Percentiles rank a stretch among this genome's conserved stretches.
These are phyloP conservation scores for Steccherinum ochraceum DNA, from an alignment of 768 basidiomycete genomes.

Conservation along the genomic window DNA sequence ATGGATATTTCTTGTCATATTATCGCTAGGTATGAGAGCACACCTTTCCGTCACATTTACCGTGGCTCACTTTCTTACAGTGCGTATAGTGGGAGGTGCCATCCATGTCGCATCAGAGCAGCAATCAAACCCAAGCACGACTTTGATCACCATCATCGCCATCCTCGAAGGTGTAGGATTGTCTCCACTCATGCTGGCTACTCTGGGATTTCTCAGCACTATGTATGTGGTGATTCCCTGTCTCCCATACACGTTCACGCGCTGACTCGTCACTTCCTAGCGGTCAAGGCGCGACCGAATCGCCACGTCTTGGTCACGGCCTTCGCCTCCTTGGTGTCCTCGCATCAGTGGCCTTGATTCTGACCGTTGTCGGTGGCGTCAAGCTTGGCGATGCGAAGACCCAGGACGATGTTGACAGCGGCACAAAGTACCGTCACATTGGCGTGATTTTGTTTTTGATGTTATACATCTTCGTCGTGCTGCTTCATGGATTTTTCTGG, in stretches of 20 bases:
- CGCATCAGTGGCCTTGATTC: slow-evolving; percentile 21
- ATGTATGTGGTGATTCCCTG: slow-evolving; percentile 31
- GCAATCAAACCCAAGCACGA: slow-evolving; percentile 27
- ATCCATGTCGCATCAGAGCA: slow-evolving; percentile 51
- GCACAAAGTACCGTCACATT: slow-evolving; percentile 24
- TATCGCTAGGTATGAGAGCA: slow-evolving; percentile 41
- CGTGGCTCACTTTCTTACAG: no score
- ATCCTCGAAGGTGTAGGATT: slow-evolving; percentile 33
- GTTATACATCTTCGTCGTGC: slow-evolving; percentile 31
- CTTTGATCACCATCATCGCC: slow-evolving; percentile 47
- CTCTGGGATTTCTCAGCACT: slow-evolving; percentile 29
- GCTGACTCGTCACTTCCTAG: background rate
- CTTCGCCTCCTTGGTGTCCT: slow-evolving; percentile 27
- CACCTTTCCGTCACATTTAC: slow-evolving; percentile 1
- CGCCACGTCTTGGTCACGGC: slow-evolving; percentile 15
- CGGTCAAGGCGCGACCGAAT: slow-evolving; percentile 11
- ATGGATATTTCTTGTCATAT: slow-evolving; percentile 60
- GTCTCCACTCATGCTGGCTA: slow-evolving; percentile 31
- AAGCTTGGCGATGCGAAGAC: slow-evolving; percentile 8
- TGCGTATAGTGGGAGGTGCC: slow-evolving; percentile 51
- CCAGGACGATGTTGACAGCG: slow-evolving; percentile 13
- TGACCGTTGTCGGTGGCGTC: slow-evolving; percentile 29
- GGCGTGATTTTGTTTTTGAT: slow-evolving; percentile 28
- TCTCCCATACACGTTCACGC: background rate
- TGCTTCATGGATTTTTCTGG: slow-evolving; percentile 11